phyloP scores from a whole-genome alignment of 1,284 basidiomycete species.

The Cryptococcus sp. region DNA sequence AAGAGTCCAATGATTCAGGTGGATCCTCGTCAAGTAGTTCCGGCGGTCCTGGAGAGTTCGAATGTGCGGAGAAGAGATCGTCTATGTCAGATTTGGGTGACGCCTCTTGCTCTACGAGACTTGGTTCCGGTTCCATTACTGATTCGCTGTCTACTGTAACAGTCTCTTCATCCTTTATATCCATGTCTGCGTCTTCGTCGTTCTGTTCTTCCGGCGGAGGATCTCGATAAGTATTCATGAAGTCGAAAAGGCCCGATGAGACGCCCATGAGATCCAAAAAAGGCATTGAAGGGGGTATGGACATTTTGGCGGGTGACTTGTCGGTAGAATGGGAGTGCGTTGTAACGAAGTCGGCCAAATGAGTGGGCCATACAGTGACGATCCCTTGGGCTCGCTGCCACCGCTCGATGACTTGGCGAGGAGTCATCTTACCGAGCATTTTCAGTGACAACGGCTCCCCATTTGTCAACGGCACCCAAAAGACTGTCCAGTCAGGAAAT shows the following conservation, averaged over 20 bases:
- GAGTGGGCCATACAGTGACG: constrained; percentile 45
- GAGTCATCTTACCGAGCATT: constrained; percentile 3
- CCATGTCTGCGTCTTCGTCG: constrained; percentile 12
- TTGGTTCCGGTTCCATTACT: constrained; percentile 1
- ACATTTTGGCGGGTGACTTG: background rate
- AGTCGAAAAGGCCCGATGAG: constrained; percentile 37
- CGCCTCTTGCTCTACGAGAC: background rate
- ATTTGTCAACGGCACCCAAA: constrained; percentile 31
- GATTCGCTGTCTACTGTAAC: constrained; percentile 14
- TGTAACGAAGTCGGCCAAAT: constrained; percentile 18
- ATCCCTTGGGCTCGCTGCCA: constrained; percentile 30
- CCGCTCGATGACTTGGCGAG: constrained; percentile 10
- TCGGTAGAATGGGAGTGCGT: background rate
- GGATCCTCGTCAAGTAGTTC: constrained; percentile 4
- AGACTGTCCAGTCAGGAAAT: constrained; percentile 32
- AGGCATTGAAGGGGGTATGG: background rate
- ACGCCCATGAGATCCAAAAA: constrained; percentile 27
- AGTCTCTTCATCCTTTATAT: constrained; percentile 17
- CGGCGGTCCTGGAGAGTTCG: constrained; percentile 11
- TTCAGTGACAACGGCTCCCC: background rate
- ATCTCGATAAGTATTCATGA: constrained; percentile 32
- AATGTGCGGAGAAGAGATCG: constrained; percentile 43
- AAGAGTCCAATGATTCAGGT: background rate
- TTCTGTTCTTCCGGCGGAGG: constrained; percentile 13
- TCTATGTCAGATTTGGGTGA: constrained; percentile 29